Conservation (phyloP, 2,329 filamentous ascomycete genomes). For the Cercospora janseana region DNA sequence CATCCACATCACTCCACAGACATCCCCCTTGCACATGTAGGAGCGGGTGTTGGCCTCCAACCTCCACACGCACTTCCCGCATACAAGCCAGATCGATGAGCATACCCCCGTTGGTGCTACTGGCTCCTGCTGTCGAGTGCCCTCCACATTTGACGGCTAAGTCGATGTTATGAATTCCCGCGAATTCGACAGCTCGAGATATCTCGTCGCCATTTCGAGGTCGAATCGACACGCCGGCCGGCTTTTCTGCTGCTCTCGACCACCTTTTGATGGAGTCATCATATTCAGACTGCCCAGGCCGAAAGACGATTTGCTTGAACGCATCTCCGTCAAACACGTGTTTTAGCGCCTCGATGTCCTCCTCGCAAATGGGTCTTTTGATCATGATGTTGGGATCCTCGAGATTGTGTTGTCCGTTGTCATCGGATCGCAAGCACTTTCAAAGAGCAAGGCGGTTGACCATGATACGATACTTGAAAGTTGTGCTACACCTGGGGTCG, state of each 20-base stretch:
- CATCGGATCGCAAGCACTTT: too few relatives aligned
- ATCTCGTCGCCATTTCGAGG: slow-evolving; percentile 43
- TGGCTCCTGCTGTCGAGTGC: slow-evolving; percentile 55
- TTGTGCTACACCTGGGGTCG: too few relatives aligned
- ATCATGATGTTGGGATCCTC: too few relatives aligned
- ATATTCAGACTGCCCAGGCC: slow-evolving; percentile 24
- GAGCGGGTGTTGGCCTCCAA: slow-evolving; percentile 38
- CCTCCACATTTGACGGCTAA: slow-evolving; percentile 57
- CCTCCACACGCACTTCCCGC: slow-evolving; percentile 52
- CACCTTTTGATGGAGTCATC: slow-evolving; percentile 27
- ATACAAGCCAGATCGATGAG: slow-evolving; percentile 57
- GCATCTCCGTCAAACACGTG: too few relatives aligned
- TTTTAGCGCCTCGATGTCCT: too few relatives aligned
- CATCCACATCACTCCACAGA: slow-evolving; percentile 42
- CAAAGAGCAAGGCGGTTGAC: too few relatives aligned
- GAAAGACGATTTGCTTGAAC: too few relatives aligned
- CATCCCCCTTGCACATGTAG: slow-evolving; percentile 25
- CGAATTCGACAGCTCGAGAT: slow-evolving; percentile 47
- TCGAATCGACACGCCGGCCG: slow-evolving; percentile 45
- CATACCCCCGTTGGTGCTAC: slow-evolving; percentile 53
- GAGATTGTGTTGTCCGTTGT: too few relatives aligned
- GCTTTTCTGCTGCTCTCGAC: slow-evolving; percentile 32
- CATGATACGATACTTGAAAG: too few relatives aligned
- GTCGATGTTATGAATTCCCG: slow-evolving; percentile 46
- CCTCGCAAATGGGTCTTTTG: too few relatives aligned